phyloP scores from a whole-genome alignment of 495 filamentous ascomycete genomes.

The Tricharina praecox region DNA sequence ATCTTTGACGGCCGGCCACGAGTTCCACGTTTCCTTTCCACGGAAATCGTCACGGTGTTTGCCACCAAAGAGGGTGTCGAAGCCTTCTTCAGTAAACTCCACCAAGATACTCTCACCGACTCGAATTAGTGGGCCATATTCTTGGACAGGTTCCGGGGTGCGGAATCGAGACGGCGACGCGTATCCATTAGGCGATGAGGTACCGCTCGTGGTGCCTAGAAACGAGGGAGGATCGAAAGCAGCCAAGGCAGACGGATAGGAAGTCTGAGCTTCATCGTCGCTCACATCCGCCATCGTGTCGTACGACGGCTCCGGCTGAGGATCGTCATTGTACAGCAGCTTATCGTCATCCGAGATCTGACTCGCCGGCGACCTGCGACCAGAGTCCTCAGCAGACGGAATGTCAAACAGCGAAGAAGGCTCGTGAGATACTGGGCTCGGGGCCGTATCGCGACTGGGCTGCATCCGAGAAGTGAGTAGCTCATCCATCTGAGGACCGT shows the following conservation, averaged over 20 bases:
- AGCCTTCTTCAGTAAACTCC: slow-evolving; percentile 56
- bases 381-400: background rate
- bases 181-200: slow-evolving; percentile 16
- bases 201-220: background rate
- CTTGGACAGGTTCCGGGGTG: slow-evolving; percentile 14
- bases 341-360: background rate
- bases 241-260: background rate
- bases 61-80: slow-evolving; percentile 54
- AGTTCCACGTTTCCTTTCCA: slow-evolving; percentile 26
- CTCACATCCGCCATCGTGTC: background rate
- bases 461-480: background rate
- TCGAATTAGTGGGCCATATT: slow-evolving; percentile 44
- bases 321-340: background rate
- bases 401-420: slow-evolving; percentile 1
- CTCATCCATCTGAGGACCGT: background rate
- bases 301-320: background rate
- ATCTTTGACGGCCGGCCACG: slow-evolving; percentile 44
- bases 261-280: slow-evolving; percentile 1
- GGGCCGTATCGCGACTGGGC: background rate
- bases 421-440: background rate
- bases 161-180: slow-evolving; percentile 14
- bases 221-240: slow-evolving; percentile 6
- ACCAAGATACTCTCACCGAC: slow-evolving; percentile 68
- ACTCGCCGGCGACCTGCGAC: background rate
- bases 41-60: slow-evolving; percentile 32